Percentiles rank a stretch among this genome's conserved stretches.
Evolutionary conservation across 768 basidiomycete species (phyloP).

Genomic region (Amyloporia xantha): DNA sequence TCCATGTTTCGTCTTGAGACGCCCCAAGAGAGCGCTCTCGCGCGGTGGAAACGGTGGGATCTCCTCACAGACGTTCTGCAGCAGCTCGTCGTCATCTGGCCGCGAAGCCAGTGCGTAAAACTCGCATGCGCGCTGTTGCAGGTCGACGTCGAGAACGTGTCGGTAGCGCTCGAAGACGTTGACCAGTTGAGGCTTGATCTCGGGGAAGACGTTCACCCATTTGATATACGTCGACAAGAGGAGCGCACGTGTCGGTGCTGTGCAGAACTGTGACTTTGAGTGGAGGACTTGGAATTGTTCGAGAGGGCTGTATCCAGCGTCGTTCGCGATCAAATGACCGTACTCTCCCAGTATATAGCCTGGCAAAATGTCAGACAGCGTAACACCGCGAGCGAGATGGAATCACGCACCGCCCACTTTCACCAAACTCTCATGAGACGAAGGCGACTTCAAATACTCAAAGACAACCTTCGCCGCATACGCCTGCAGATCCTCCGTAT

Average conservation of each 20-base stretch:
- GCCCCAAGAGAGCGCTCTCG: slow-evolving; percentile 80
- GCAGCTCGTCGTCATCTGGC: slow-evolving; percentile 83
- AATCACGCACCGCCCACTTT: slow-evolving; percentile 79
- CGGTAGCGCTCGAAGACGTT: slow-evolving; percentile 96
- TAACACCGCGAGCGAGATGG: not conserved
- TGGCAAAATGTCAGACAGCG: slow-evolving; percentile 20
- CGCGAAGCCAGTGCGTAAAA: slow-evolving; percentile 84
- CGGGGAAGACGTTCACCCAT: slow-evolving; percentile 99
- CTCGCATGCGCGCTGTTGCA: slow-evolving; percentile 98
- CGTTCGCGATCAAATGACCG: slow-evolving; percentile 95
- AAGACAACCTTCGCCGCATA: slow-evolving; percentile 93
- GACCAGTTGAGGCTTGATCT: slow-evolving; percentile 90
- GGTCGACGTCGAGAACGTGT: slow-evolving; percentile 94
- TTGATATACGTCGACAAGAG: slow-evolving; percentile 97
- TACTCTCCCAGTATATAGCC: slow-evolving; percentile 98
- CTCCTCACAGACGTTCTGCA: slow-evolving; percentile 95
- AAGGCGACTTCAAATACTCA: slow-evolving; percentile 79
- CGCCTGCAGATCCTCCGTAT: slow-evolving; percentile 94
- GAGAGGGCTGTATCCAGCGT: slow-evolving; percentile 84
- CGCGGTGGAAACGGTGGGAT: slow-evolving; percentile 98
- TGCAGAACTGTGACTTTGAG: slow-evolving; percentile 91
- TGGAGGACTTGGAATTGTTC: slow-evolving; percentile 94
- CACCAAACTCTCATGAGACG: slow-evolving; percentile 88
- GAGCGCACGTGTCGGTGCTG: slow-evolving; percentile 85
- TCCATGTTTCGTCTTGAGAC: slow-evolving; percentile 83